Evolutionary conservation across 2,329 filamentous ascomycete genomes (phyloP), one percentile per base, ranked within the genome.

Genomic region (Metarhizium robertsii): DNA sequence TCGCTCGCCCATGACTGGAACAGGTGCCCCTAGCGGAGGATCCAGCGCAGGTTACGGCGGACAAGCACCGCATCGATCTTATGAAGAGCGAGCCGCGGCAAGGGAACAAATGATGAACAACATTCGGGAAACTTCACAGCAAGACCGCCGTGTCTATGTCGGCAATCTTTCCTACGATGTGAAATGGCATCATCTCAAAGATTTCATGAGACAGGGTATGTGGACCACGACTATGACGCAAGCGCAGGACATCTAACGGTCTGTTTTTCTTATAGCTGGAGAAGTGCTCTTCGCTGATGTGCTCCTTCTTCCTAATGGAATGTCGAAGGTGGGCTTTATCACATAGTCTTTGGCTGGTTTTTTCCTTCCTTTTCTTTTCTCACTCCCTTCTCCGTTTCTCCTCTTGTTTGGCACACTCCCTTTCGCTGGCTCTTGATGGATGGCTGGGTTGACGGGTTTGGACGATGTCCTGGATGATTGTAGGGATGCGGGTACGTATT

Each of bases 291-390:
- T 96, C 79, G 94, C 94, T 80, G 94, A 99, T 83, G 94, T 99
- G 72, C 86, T 99, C 77, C 83, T 96, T 76, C 91, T 99, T 87
- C 94, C 94, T 71, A 99, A 99, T 84, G 94, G 94, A 92, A 99
- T 99, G 94, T 97, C 92, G 90, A 99, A 99, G 92, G 92, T 97
- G 92, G 90, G 90, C 91, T 85, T 86, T 82, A 88, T 88, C 80
- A 85, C 79, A 81, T 92, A 87, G 88, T 84, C 83, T 83, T 75
- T 86, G 87, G 87, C 84, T 89, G 89, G 88, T 50, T 14, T 53
- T 18, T 54, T 30, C 30, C 42, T 45, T 46, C 36, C 40, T 84
- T 84, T 80, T 83, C 81, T 87, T 76, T 87, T n/a, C 76, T 85
- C 79, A 34, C 32, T 34, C 84, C 81, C 87, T 76, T 87, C 18